These are phyloP conservation scores for Blastocystis hominis DNA, from an alignment of 352 stramenopile species.

Conservation along the genomic window DNA sequence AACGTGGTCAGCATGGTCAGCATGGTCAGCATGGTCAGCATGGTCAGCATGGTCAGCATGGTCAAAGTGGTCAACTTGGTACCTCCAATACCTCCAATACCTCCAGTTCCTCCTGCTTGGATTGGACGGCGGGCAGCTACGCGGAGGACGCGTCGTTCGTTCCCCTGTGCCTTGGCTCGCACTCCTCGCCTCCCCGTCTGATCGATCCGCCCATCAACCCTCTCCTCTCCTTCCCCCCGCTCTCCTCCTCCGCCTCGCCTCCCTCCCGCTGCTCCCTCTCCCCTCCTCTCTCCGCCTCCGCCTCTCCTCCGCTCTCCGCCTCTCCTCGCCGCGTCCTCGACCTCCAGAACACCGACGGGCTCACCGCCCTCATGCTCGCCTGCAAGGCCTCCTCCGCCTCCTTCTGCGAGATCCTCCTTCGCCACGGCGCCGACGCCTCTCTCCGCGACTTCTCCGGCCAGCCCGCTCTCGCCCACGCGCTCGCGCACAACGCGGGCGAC, in stretches of 20 bases:
- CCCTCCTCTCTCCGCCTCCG: background rate
- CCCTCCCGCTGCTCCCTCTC: background rate
- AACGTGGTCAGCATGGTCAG: background rate
- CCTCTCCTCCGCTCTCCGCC: background rate
- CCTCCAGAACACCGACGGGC: conserved; percentile 31
- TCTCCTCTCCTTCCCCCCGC: background rate
- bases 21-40: background rate
- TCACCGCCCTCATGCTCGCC: conserved; percentile 23
- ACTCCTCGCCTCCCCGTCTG: background rate
- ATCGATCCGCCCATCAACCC: background rate
- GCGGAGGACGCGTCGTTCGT: too few species aligned
- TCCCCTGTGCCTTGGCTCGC: background rate
- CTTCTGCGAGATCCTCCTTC: background rate
- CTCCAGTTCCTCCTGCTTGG: background rate
- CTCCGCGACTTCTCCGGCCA: background rate
- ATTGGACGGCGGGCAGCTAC: too few species aligned
- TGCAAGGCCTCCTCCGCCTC: background rate
- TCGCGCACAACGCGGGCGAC: background rate
- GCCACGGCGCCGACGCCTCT: background rate
- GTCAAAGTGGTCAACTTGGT: background rate
- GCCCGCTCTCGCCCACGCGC: background rate
- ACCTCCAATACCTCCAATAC: too few species aligned
- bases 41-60: background rate
- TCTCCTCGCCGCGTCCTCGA: background rate
- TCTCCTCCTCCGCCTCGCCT: background rate